Conservation (phyloP, 371 early-diverging fungal species). For the Mucor ambiguus region DNA sequence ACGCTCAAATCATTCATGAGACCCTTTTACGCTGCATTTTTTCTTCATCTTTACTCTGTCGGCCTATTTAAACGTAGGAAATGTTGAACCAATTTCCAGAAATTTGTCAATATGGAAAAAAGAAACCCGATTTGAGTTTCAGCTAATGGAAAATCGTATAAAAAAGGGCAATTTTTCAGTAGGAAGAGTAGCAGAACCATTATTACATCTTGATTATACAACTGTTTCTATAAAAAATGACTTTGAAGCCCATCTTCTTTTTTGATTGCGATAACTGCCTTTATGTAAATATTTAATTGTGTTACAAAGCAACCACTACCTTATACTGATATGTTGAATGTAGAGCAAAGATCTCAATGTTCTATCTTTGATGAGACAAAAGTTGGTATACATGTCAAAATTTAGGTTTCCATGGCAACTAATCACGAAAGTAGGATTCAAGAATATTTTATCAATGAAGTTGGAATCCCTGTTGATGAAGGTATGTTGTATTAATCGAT, state of each 20-base stretch:
- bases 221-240: constrained; percentile 12
- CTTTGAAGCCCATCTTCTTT: constrained; percentile 66
- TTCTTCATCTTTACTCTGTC: not conserved
- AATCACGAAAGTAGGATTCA: constrained; percentile 42
- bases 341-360: constrained; percentile 60
- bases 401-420: not conserved
- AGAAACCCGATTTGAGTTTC: constrained; percentile 8
- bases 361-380: constrained; percentile 61
- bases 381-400: constrained; percentile 29
- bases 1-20: not conserved
- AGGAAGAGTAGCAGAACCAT: not conserved
- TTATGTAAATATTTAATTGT: constrained; percentile 48
- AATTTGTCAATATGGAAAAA: constrained; percentile 6
- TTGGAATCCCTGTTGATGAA: constrained; percentile 57
- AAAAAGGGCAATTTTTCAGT: not conserved
- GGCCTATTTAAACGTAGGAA: not conserved
- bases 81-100: not conserved
- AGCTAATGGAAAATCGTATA: constrained; percentile 2
- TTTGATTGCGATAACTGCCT: constrained; percentile 88
- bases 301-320: not conserved
- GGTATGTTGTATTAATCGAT: constrained; percentile 15
- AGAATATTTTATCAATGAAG: constrained; percentile 45
- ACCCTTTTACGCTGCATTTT: not conserved
- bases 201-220: not conserved
- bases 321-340: not conserved